These are phyloP conservation scores for Teunomyces pallodes DNA, from an alignment of 805 yeast species.

Conservation along the genomic window DNA sequence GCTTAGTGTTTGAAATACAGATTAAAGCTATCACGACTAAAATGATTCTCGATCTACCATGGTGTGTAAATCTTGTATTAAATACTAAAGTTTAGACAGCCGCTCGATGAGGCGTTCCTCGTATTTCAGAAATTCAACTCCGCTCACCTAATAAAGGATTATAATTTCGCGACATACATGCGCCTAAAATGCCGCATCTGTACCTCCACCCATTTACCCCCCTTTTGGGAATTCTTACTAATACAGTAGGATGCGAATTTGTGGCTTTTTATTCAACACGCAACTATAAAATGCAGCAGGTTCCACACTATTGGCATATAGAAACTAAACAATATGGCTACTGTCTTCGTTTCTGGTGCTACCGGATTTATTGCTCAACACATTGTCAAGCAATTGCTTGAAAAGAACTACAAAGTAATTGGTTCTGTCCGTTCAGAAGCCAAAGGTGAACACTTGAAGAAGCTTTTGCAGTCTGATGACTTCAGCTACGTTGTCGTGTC, in stretches of 20 bases:
- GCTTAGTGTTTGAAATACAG: no score
- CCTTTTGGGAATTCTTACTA: not conserved
- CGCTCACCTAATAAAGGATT: no score
- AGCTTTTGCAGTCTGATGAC: conserved; percentile 10
- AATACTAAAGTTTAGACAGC: no score
- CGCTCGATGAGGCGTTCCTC: no score
- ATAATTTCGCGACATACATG: not conserved
- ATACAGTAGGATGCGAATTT: not conserved
- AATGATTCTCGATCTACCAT: no score
- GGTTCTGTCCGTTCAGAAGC: conserved; percentile 44
- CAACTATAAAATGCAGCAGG: not conserved
- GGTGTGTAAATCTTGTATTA: no score
- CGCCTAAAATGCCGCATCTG: not conserved
- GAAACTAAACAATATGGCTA: not conserved
- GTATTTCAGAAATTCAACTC: no score
- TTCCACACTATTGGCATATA: not conserved
- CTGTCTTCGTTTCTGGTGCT: conserved; percentile 49
- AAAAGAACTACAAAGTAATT: conserved; percentile 39
- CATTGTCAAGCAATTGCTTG: conserved; percentile 34
- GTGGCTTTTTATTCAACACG: not conserved
- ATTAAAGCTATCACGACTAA: no score
- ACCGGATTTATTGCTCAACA: conserved; percentile 53
- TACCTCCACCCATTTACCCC: not conserved
- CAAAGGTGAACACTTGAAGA: conserved; percentile 30
- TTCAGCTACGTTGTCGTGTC: conserved; percentile 25